Base-by-base conservation (phyloP, 1,284 basidiomycete genomes). In the Cryptococcus sp. region DNA sequence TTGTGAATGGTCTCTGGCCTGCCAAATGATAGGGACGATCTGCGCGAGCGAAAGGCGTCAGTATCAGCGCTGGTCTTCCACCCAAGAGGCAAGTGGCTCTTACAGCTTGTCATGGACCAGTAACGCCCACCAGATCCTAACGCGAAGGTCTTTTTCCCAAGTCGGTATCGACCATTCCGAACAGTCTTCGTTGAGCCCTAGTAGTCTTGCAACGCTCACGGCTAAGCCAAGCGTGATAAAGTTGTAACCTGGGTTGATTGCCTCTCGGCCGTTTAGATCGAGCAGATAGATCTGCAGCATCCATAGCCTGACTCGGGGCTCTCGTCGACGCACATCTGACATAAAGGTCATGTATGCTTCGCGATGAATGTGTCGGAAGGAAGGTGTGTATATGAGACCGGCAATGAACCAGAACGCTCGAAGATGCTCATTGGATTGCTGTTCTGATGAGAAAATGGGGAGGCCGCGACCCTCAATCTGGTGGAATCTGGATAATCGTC, bases 171-270 rank as follows among this genome's bases (percentile, higher is more conserved):
- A 53, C 62, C 62, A 67, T 67, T 65, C 42, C 17, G 66, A 62
- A 47, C 62, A 65, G 53, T 71, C 69, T 5, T 60, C 59, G 42
- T 71, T 62, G 10, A 71, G 56, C 2, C 67, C 69, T 3, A 71
- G 48, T 35, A 71, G 52, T 50, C 52, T 41, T 27, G 57, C 40
- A 46, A 48, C 25, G 42, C 57, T 55, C 54, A 62, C 64, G 17
- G 40, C 41, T 31, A 61, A 46, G n/a, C 60, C 62, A 3, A 69
- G 56, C 7, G 50, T 54, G 3, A 67, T 27, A 39, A 67, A 65
- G 48, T 68, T 68, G 2, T 63, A 66, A 19, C 66, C 57, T 0
- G 66, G 66, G 27, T 65, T 62, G 41, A 65, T 46, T 5, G 64
- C 60, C 3, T 58, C 57, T 38, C 69, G 46, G 5, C 69, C 69